Base-by-base conservation (phyloP, 805 yeast species). In the Candida nonsorbophila region DNA sequence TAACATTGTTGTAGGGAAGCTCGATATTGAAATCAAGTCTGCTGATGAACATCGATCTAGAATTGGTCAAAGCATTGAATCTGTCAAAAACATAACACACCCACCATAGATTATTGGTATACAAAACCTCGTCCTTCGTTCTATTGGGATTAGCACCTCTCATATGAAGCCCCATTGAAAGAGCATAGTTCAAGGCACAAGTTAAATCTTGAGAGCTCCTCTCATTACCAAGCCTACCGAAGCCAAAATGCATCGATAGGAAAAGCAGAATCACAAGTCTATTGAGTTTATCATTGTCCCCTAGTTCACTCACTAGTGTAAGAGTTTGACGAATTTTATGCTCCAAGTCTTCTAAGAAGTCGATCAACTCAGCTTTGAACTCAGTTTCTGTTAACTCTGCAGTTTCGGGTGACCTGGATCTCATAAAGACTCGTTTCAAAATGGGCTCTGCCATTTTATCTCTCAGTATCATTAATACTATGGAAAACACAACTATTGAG, bases 21-120 rank as follows among this genome's bases (percentile, higher is more conserved):
- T n/a, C n/a, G n/a, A 24, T n/a, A n/a, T n/a, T n/a, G n/a, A n/a
- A n/a, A n/a, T n/a, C n/a, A n/a, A n/a, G n/a, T n/a, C n/a, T n/a
- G n/a, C n/a, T n/a, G n/a, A n/a, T n/a, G n/a, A n/a, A n/a, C n/a
- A n/a, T n/a, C n/a, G n/a, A n/a, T n/a, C n/a, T n/a, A n/a, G n/a
- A n/a, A n/a, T n/a, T n/a, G n/a, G n/a, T n/a, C n/a, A n/a, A n/a
- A n/a, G n/a, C n/a, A n/a, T n/a, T 53, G 36, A 55, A 45, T 12
- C 61, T 36, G 33, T 55, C 62, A 27, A 55, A 37, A 2, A 55
- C 33, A 32, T 44, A 55, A 24, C 54, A 48, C 27, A 46, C 39
- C 62, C 62, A 55, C 55, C 58, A 55, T 13, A 55, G 36, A 24
- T 48, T 40, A 11, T 47, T 38, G n/a, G n/a, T n/a, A n/a, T n/a